Conservation (phyloP, 2,329 filamentous ascomycete species). For the Paradendryphiella salina region DNA sequence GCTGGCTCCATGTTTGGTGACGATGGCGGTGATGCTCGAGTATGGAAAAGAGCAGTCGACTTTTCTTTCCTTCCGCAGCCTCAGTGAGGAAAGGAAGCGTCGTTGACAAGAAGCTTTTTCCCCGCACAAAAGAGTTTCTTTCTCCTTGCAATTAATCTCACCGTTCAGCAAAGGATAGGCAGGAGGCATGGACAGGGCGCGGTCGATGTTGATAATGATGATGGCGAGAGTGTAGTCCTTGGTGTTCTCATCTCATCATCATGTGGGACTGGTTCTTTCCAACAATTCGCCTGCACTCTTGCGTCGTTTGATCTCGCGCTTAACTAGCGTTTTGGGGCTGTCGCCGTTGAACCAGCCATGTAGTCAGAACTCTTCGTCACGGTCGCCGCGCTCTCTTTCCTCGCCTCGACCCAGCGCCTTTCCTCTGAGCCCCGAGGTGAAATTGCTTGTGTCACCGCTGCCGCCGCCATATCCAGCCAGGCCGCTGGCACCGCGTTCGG, state of each 20-base stretch:
- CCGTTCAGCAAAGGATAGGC: no score
- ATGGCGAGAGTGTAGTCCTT: no score
- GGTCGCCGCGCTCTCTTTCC: conserved; percentile 2
- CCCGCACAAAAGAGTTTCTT: no score
- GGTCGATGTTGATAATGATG: no score
- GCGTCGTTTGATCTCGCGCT: conserved; percentile 32
- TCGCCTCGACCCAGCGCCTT: conserved; percentile 3
- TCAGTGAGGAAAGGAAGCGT: no score
- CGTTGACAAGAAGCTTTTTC: no score
- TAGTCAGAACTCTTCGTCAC: conserved; percentile 43
- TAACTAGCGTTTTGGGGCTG: conserved; percentile 13
- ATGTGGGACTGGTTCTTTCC: conserved; percentile 9
- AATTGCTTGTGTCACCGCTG: background rate
- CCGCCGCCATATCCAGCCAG: conserved; percentile 27
- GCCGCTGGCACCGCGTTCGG: conserved; percentile 22
- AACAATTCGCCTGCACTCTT: conserved; percentile 41
- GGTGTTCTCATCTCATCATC: background rate
- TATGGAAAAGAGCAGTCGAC: no score
- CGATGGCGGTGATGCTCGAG: no score
- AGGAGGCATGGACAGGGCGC: no score
- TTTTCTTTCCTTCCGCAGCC: no score
- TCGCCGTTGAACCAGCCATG: conserved; percentile 43
- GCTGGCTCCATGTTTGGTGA: no score
- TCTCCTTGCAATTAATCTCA: no score
- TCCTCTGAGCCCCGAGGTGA: conserved; percentile 1